These are phyloP conservation scores for Trapa bicornis DNA, from an alignment of 345 rosid genomes.

Conservation along the genomic window DNA sequence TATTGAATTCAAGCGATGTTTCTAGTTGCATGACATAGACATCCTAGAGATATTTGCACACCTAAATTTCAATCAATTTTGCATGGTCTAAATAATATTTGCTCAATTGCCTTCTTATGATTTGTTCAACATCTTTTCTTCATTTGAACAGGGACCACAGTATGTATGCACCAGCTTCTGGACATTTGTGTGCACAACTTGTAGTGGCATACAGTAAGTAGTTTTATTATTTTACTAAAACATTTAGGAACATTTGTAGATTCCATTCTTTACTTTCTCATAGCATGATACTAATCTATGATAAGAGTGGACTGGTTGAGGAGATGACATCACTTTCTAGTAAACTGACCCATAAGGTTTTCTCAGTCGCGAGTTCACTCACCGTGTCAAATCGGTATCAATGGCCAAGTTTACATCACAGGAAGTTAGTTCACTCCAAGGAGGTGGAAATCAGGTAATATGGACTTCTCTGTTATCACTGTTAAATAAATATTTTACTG, in stretches of 20 bases:
- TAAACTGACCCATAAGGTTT: neutral
- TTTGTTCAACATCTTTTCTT: conserved; percentile 12
- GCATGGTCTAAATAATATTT: neutral
- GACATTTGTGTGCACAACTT: conserved; percentile 88
- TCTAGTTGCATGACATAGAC: neutral
- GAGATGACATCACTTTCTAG: neutral
- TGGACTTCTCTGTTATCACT: neutral
- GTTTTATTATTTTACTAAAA: neutral
- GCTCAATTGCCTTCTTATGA: neutral
- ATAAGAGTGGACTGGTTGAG: neutral
- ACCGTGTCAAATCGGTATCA: conserved; percentile 85
- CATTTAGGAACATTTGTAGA: neutral
- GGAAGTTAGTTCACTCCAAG: conserved; percentile 77
- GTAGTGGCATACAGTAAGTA: conserved; percentile 98
- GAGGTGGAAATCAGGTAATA: conserved; percentile 88
- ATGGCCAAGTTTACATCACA: conserved; percentile 90
- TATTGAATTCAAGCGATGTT: neutral
- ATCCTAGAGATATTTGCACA: neutral
- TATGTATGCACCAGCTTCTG: conserved; percentile 96
- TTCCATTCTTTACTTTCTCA: neutral
- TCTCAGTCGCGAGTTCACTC: conserved; percentile 87
- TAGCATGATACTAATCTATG: neutral
- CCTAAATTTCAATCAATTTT: neutral
- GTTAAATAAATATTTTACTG: neutral
- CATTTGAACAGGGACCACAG: conserved; percentile 72